Conservation (phyloP, 345 rosid species). For the Euphorbia pulcherrima region DNA sequence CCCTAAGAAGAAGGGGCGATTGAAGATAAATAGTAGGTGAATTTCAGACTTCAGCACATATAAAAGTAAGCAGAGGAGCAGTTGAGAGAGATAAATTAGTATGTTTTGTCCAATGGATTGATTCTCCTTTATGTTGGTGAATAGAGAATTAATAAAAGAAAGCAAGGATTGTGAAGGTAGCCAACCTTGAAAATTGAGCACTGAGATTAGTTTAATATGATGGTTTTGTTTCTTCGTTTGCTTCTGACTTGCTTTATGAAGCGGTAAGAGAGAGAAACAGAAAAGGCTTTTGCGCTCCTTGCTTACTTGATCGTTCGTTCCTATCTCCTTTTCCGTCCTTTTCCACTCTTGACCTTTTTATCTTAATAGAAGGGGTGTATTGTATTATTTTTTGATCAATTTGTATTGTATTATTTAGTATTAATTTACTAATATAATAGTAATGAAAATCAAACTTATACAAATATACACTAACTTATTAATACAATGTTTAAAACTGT, state of each 20-base stretch:
- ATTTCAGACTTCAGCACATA: not conserved
- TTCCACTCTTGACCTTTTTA: too few species aligned
- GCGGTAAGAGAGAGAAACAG: slow-evolving; percentile 3
- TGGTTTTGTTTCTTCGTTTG: not conserved
- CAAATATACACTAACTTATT: too few species aligned
- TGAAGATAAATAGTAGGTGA: slow-evolving; percentile 8
- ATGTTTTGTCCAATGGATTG: not conserved
- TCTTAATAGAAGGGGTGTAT: too few species aligned
- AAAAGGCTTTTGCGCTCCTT: too few species aligned
- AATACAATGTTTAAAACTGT: too few species aligned
- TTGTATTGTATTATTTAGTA: too few species aligned
- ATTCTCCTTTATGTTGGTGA: slow-evolving; percentile 3
- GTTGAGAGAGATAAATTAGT: not conserved
- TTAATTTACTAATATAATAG: too few species aligned
- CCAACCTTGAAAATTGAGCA: slow-evolving; percentile 25
- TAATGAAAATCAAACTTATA: too few species aligned
- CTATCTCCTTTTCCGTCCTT: too few species aligned
- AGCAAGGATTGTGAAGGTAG: slow-evolving; percentile 5
- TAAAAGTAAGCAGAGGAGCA: not conserved
- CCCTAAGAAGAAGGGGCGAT: slow-evolving; percentile 14
- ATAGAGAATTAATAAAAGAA: not conserved
- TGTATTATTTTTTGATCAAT: too few species aligned
- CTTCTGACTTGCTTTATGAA: slow-evolving; percentile 4
- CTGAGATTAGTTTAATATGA: not conserved
- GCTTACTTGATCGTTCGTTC: too few species aligned